A percentile compares a stretch with the other conserved stretches of the same genome.
Conservation (phyloP, 768 basidiomycete genomes). For the Kondoa subrosea region DNA sequence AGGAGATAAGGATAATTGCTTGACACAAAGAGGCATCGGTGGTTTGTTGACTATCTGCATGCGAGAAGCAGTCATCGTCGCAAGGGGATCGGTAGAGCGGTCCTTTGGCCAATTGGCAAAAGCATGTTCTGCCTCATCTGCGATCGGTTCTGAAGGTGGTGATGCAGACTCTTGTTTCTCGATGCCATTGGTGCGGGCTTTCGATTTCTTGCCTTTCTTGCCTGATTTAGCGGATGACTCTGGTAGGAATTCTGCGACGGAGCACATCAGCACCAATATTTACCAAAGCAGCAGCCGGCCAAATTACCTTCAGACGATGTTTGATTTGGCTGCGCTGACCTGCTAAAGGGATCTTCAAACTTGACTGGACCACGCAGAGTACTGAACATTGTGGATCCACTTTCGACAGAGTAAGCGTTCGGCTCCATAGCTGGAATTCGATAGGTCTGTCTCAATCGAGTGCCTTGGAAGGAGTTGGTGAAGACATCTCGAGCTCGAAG, state of each 20-base stretch:
- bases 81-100: conserved; percentile 19
- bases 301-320: background rate
- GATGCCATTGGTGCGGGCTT: conserved; percentile 27
- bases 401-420: conserved; percentile 19
- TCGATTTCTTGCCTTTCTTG: conserved; percentile 30
- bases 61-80: conserved; percentile 16
- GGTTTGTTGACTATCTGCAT: conserved; percentile 26
- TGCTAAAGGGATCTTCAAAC: background rate
- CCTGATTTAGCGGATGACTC: conserved; percentile 19
- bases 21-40: conserved; percentile 28
- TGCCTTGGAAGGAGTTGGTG: conserved; percentile 20
- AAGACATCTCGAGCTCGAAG: conserved; percentile 34
- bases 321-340: background rate
- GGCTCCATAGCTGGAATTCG: conserved; percentile 25
- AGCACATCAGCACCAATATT: background rate
- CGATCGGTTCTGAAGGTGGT: conserved; percentile 13
- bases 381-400: conserved; percentile 20
- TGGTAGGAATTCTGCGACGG: conserved; percentile 2
- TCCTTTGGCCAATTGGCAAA: conserved; percentile 29
- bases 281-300: background rate
- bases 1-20: conserved; percentile 32
- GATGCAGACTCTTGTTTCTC: conserved; percentile 21
- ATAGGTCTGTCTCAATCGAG: conserved; percentile 15
- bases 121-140: conserved; percentile 16
- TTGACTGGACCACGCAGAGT: conserved; percentile 9